Conservation (phyloP, 345 rosid genomes). For the Syzygium oleosum region DNA sequence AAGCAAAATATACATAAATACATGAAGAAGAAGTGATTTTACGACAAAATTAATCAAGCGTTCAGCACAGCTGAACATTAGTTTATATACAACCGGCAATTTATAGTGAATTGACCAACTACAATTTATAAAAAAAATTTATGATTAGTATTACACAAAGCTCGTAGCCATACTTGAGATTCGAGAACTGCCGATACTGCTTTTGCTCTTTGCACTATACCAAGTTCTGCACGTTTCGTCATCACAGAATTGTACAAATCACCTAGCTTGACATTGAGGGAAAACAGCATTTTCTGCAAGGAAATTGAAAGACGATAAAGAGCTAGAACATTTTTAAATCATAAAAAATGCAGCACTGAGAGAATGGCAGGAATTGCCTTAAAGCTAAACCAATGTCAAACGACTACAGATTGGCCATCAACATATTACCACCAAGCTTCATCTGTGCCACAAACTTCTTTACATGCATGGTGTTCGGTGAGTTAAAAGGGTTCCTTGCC, state of each 20-base stretch:
- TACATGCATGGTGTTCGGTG: background rate
- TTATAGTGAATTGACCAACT: background rate
- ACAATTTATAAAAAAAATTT: background rate
- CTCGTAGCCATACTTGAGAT: slow-evolving; percentile 48
- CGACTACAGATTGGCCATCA: background rate
- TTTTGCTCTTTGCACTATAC: slow-evolving; percentile 25
- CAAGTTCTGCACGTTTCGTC: slow-evolving; percentile 51
- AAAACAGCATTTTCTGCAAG: slow-evolving; percentile 55
- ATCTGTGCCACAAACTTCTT: background rate
- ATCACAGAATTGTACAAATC: slow-evolving; percentile 52
- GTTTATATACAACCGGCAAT: background rate
- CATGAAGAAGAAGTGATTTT: background rate
- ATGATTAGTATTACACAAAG: background rate
- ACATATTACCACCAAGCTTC: background rate
- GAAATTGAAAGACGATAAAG: background rate
- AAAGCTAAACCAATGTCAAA: background rate
- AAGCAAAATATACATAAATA: background rate
- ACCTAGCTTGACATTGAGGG: slow-evolving; percentile 45
- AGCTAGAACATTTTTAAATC: background rate
- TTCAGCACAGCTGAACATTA: background rate
- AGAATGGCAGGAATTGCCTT: background rate
- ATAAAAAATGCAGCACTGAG: background rate
- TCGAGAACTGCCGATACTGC: slow-evolving; percentile 44
- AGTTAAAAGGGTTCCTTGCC: background rate
- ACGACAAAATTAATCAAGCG: background rate